phyloP scores from a whole-genome alignment of 23 red algal species.

The Cyanidioschyzon merolae region DNA sequence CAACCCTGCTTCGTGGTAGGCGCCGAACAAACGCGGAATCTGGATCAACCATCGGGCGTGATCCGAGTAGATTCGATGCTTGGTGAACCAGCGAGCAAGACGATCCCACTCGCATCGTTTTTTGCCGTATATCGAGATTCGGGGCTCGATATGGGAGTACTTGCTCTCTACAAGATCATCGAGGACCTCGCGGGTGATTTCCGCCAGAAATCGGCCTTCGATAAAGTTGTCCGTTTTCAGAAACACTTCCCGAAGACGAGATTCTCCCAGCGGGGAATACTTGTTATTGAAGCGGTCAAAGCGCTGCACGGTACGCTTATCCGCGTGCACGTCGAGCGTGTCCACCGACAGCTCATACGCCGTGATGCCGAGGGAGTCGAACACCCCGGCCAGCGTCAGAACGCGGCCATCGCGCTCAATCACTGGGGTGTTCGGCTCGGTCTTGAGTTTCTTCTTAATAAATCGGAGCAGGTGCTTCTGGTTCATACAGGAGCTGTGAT shows the following conservation, averaged over 20 bases:
- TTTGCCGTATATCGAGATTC: conserved; percentile 78
- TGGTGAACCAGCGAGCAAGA: conserved; percentile 51
- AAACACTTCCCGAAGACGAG: conserved; percentile 80
- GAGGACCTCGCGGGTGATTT: conserved; percentile 71
- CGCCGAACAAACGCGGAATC: conserved; percentile 74
- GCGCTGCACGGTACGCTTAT: conserved; percentile 62
- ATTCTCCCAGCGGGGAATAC: conserved; percentile 53
- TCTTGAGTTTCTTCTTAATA: conserved; percentile 88
- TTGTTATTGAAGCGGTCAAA: conserved; percentile 99
- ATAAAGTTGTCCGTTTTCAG: conserved; percentile 93
- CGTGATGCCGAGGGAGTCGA: conserved; percentile 59
- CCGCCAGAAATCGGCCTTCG: conserved; percentile 73
- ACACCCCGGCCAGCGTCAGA: conserved; percentile 64
- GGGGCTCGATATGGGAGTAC: conserved; percentile 84
- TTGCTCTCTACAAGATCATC: conserved; percentile 56
- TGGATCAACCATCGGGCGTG: conserved; percentile 89
- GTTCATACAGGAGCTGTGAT: conserved; percentile 47
- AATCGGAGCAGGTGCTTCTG: conserved; percentile 93
- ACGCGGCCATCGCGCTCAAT: conserved; percentile 17
- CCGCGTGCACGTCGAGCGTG: conserved; percentile 90
- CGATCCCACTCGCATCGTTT: conserved; percentile 59
- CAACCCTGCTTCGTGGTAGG: conserved; percentile 39
- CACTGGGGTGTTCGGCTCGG: conserved; percentile 9
- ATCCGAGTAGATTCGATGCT: conserved; percentile 61
- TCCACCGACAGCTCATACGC: conserved; percentile 77